phyloP scores from a whole-genome alignment of 1,284 basidiomycete species.

The Boletellus deceptivus region DNA sequence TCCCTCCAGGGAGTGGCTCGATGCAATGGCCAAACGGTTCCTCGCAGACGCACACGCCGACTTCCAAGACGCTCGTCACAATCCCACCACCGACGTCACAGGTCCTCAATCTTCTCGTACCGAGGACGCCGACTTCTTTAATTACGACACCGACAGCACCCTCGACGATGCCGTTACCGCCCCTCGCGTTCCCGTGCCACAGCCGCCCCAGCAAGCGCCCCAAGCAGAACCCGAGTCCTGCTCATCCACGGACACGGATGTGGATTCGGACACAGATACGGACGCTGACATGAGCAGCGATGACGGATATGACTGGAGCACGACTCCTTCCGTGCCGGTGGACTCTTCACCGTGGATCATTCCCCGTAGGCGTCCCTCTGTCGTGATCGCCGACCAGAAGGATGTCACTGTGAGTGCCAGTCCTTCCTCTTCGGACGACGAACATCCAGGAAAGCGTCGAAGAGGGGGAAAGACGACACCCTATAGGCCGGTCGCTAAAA shows the following conservation, averaged over 20 bases:
- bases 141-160: conserved; percentile 22
- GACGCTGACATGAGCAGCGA: conserved; percentile 18
- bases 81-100: background rate
- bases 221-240: conserved; percentile 5
- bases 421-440: conserved; percentile 8
- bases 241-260: conserved; percentile 12
- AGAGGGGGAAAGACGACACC: conserved; percentile 7
- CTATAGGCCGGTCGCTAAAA: conserved; percentile 7
- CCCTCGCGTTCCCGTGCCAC: background rate
- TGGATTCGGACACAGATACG: conserved; percentile 16
- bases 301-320: conserved; percentile 14
- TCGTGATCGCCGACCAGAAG: conserved; percentile 4
- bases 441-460: conserved; percentile 14
- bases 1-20: conserved; percentile 21
- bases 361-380: conserved; percentile 25
- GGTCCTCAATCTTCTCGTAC: background rate
- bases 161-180: conserved; percentile 3
- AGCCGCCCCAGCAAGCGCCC: background rate
- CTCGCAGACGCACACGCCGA: conserved; percentile 19
- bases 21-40: conserved; percentile 17
- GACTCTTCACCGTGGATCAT: conserved; percentile 16
- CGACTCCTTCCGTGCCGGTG: too few species aligned
- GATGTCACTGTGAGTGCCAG: background rate
- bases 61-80: background rate
- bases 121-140: conserved; percentile 10